Conservation (phyloP, 345 rosid species). For the Eutrema heterophyllum region DNA sequence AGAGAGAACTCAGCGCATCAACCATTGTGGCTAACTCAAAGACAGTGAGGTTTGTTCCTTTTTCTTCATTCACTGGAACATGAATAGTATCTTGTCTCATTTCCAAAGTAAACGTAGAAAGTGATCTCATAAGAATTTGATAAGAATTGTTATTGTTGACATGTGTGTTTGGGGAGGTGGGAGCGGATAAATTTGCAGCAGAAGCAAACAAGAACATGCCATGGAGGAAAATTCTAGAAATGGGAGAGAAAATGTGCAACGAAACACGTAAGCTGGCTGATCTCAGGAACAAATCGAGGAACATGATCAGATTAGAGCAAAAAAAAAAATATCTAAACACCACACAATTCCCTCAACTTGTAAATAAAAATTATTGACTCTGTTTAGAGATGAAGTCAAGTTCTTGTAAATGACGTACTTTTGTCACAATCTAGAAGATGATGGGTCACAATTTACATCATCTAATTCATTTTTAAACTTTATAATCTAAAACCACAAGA, state of each 20-base stretch:
- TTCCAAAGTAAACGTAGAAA: not conserved
- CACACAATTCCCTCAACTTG: not conserved
- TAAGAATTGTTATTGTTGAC: not conserved
- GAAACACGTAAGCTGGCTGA: constrained; percentile 54
- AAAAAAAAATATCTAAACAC: not conserved
- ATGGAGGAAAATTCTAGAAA: constrained; percentile 72
- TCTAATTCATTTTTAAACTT: too few species aligned
- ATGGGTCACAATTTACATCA: too few species aligned
- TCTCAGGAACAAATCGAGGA: constrained; percentile 84
- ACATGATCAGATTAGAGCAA: constrained; percentile 11
- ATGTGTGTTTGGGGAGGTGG: constrained; percentile 40
- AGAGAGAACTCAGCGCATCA: not conserved
- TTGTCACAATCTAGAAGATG: too few species aligned
- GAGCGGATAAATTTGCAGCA: not conserved
- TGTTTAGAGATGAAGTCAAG: too few species aligned
- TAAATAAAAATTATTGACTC: too few species aligned
- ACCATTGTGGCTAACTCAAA: not conserved
- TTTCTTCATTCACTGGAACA: not conserved
- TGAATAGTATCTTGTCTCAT: not conserved
- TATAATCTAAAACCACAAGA: too few species aligned
- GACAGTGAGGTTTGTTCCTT: constrained; percentile 1
- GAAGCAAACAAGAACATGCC: constrained; percentile 48
- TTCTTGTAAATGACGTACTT: too few species aligned
- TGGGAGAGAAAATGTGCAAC: constrained; percentile 56
- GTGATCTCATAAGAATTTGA: not conserved